Evolutionary conservation across 2,329 filamentous ascomycete species (phyloP).

Genomic region (Ophiognomonia clavigignenti-juglandacearum): DNA sequence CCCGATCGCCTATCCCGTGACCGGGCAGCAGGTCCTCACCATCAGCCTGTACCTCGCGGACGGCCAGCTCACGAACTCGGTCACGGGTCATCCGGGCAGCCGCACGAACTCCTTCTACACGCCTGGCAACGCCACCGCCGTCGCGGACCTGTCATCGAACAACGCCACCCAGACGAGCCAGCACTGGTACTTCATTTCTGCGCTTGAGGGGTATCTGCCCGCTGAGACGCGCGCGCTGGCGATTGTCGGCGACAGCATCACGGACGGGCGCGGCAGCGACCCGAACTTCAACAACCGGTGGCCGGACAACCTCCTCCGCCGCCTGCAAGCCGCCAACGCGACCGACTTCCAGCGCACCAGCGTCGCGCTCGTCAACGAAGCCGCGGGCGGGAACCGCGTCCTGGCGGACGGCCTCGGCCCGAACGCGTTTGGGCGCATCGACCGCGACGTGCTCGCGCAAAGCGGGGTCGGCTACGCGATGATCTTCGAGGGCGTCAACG

Average conservation of each 20-base stretch:
- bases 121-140: constrained; percentile 44
- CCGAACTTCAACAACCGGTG: constrained; percentile 52
- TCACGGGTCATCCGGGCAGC: constrained; percentile 59
- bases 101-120: constrained; percentile 52
- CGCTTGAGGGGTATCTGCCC: constrained; percentile 49
- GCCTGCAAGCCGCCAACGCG: constrained; percentile 30
- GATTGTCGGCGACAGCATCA: constrained; percentile 63
- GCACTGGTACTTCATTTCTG: constrained; percentile 57
- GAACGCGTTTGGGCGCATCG: constrained; percentile 49
- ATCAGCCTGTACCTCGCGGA: constrained; percentile 54
- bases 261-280: constrained; percentile 57
- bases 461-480: constrained; percentile 49
- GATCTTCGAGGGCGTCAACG: constrained; percentile 60
- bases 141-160: constrained; percentile 32
- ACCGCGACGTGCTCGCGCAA: constrained; percentile 56
- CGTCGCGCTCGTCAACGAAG: constrained; percentile 53
- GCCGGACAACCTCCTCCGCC: constrained; percentile 37
- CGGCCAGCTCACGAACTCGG: constrained; percentile 48
- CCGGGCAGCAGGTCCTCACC: constrained; percentile 43
- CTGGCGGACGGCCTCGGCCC: constrained; percentile 56
- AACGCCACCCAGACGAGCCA: constrained; percentile 23
- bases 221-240: constrained; percentile 37
- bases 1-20: constrained; percentile 46
- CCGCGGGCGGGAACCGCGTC: constrained; percentile 59
- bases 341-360: constrained; percentile 25